Evolutionary conservation across 2,329 filamentous ascomycete species (phyloP), one percentile per base, ranked within the genome.

Genomic region (Penicillium occitanis): DNA sequence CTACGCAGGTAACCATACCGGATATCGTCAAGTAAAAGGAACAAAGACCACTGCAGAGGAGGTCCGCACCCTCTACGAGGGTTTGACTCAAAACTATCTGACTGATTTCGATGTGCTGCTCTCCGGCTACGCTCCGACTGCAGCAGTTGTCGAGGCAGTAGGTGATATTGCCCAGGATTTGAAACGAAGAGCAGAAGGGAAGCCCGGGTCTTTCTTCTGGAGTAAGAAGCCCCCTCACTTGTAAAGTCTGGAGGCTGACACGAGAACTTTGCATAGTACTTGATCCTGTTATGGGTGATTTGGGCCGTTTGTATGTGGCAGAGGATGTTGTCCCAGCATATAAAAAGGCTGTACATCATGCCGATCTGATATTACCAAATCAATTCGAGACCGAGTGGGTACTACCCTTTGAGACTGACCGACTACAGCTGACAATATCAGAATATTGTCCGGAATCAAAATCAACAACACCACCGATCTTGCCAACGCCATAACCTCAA

Each of bases 261-360:
- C 17, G 46, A 50, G 25, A 51, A 28, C 13, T 3, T 14, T 51
- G 40, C 33, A 48, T 68, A 88, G 92, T 97, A 2, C 85, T 99
- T 30, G 95, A 99, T 77, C 95, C 96, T 0, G 95, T 99, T 58
- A 99, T 99, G 95, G 95, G 95, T 35, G 95, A 99, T 76, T 93
- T 97, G 73, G 95, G 93, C 60, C 88, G 86, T 70, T 84, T 99
- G 13, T 99, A 99, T 75, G 94, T 99, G 7, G 91, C 90, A 5
- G 89, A 94, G 72, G 92, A 96, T 69, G 92, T 96, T 3, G 91
- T 98, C 17, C 93, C 93, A 0, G 93, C 91, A 14, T 99, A 98
- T 78, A 94, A 92, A 79, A 83, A 83, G 28, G 83, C 97, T 66
- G 82, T 98, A 25, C 85, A 85, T 42, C 85, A 94, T 72, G 94